Conservation (phyloP, 1,284 basidiomycete species). For the Papiliotrema nemorosa region DNA sequence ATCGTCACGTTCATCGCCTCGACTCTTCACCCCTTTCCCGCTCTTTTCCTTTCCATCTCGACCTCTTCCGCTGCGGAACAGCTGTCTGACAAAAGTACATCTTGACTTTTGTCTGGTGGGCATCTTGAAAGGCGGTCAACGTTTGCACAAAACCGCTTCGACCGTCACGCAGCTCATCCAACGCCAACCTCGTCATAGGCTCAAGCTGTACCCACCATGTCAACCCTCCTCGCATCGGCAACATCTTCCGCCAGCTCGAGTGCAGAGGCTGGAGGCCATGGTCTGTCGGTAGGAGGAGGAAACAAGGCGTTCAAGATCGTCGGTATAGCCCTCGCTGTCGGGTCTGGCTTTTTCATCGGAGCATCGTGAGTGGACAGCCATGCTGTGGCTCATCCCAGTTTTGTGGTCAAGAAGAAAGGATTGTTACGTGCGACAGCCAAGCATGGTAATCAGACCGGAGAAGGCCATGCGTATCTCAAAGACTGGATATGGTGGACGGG, state of each 20-base stretch:
- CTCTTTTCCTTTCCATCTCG: not conserved
- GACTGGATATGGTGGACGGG: conserved; percentile 69
- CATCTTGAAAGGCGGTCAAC: not conserved
- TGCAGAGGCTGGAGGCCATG: conserved; percentile 2
- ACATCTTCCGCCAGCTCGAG: conserved; percentile 9
- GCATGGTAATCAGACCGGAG: conserved; percentile 65
- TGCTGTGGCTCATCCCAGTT: conserved; percentile 17
- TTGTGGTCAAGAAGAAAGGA: conserved; percentile 88
- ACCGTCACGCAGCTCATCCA: too few species aligned
- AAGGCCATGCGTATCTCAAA: conserved; percentile 93
- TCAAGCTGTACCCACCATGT: conserved; percentile 1
- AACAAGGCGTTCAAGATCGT: conserved; percentile 52
- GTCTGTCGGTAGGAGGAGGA: not conserved
- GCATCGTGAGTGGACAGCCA: conserved; percentile 58
- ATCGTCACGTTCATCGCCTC: not conserved
- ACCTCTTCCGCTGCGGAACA: not conserved
- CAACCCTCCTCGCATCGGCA: conserved; percentile 12
- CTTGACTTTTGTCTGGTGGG: too few species aligned
- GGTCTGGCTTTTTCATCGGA: conserved; percentile 84
- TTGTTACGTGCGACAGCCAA: conserved; percentile 55
- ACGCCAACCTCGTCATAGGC: too few species aligned
- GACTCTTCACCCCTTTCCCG: not conserved
- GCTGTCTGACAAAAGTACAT: too few species aligned
- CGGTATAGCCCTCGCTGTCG: conserved; percentile 72
- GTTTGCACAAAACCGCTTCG: too few species aligned